These are phyloP conservation scores for Clonostachys chloroleuca DNA, from an alignment of 2,329 filamentous ascomycete genomes.

Conservation along the genomic window DNA sequence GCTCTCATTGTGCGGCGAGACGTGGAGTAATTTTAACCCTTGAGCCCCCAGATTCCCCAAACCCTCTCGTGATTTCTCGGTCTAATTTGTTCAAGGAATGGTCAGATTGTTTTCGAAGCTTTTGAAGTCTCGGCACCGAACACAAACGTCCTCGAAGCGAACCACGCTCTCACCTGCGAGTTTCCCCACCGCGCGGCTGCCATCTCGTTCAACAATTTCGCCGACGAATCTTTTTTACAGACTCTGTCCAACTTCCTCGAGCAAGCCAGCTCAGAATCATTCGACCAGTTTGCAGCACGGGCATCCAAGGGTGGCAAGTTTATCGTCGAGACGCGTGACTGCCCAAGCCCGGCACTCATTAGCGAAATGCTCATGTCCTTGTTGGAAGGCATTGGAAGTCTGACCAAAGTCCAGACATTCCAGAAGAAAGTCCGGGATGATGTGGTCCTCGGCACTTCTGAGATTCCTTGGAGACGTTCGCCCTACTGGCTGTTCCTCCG, in stretches of 20 bases:
- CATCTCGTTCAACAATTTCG: constrained; percentile 27
- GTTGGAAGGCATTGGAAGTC: constrained; percentile 49
- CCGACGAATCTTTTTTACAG: constrained; percentile 11
- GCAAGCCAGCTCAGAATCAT: constrained; percentile 46
- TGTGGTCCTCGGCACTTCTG: constrained; percentile 41
- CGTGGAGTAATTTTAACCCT: no score
- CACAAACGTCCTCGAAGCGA: constrained; percentile 43
- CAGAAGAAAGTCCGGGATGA: constrained; percentile 60
- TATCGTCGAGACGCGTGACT: constrained; percentile 50
- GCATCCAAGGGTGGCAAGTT: constrained; percentile 45
- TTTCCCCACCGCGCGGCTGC: constrained; percentile 53
- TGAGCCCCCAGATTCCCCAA: no score
- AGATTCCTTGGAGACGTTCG: constrained; percentile 56
- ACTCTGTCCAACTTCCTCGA: constrained; percentile 48
- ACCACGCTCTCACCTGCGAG: constrained; percentile 48
- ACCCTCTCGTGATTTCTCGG: no score
- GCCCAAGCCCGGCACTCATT: constrained; percentile 45
- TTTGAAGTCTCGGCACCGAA: constrained; percentile 56
- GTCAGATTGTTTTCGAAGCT: constrained; percentile 37
- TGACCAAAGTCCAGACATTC: constrained; percentile 28
- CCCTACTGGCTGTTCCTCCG: constrained; percentile 60
- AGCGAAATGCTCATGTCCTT: constrained; percentile 57
- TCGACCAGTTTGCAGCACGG: constrained; percentile 47
- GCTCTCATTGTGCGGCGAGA: no score
- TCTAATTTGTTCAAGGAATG: no score